Evolutionary conservation across 805 yeast genomes (phyloP).

Genomic region (Saccharomycopsis fibuligera): DNA sequence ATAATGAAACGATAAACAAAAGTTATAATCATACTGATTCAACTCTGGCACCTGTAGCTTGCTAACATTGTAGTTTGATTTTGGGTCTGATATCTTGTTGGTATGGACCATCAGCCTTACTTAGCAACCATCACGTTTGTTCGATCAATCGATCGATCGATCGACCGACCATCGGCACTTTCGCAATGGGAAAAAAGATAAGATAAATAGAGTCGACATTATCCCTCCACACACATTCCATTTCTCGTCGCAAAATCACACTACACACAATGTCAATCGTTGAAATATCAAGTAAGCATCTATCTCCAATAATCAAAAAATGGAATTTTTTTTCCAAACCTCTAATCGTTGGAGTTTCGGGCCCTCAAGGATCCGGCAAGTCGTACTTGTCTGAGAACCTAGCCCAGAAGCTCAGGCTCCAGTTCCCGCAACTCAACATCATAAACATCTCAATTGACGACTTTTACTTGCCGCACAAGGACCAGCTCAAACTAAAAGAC

Average conservation of each 20-base stretch:
- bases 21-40: no score
- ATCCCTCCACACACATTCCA: no score
- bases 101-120: no score
- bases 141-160: neutral
- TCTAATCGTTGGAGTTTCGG: conserved; percentile 51
- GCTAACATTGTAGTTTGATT: no score
- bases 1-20: no score
- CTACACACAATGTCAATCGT: conserved; percentile 8
- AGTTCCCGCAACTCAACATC: conserved; percentile 34
- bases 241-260: neutral
- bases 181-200: neutral
- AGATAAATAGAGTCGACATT: no score
- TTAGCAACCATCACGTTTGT: neutral
- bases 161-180: neutral
- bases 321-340: conserved; percentile 33
- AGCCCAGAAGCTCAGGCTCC: conserved; percentile 27
- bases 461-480: conserved; percentile 61
- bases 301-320: conserved; percentile 27
- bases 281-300: conserved; percentile 23
- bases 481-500: conserved; percentile 45
- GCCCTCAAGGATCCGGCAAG: conserved; percentile 81
- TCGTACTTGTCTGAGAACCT: conserved; percentile 47
- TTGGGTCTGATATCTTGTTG: no score
- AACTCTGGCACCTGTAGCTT: no score
- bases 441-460: conserved; percentile 76